Base-by-base conservation (phyloP, 495 filamentous ascomycete genomes). In the Xylaria castorea region DNA sequence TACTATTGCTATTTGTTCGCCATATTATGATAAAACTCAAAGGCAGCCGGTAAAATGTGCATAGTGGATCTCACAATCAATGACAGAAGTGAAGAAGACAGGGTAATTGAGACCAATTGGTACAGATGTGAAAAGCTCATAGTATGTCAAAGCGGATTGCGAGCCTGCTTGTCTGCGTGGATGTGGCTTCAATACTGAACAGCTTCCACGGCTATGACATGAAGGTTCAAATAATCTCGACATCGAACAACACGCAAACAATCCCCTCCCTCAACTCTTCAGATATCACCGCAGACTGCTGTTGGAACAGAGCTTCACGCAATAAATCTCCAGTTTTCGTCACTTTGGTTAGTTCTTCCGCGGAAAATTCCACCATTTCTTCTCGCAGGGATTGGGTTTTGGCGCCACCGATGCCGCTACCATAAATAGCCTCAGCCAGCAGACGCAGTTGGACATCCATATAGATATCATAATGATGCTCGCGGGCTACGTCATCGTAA, bases 401-500 rank as follows among this genome's bases (percentile, higher is more conserved):
- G 3, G 20, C 32, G 25, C 32, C 22, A 1, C 64, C 64, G 1
- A 58, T 42, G 1, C 62, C 22, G 20, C 14, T 60, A 8, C 71
- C 71, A 22, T 68, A 68, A 14, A 80, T 67, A 8, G 12, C 51
- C 72, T 79, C 75, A 46, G 63, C 69, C 12, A 79, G 64, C 73
- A 78, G 72, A 8, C 73, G 69, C 76, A 86, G 68, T 79, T 86
- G 85, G 80, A 85, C 83, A n/a, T 80, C 77, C 66, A 86, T 81
- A 1, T 16, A 40, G 2, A 22, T 0, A 32, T 84, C 76, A 9
- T 75, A 77, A 60, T 86, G 85, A 20, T 80, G 75, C 40, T 80
- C 76, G 5, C 74, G 69, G 36, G 85, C 74, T 36, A 80, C 78
- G 1, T 14, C 27, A 62, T 82, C 16, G 3, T 55, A 55, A 22